Base-by-base conservation (phyloP, 1,284 basidiomycete genomes). In the Somion occarium region DNA sequence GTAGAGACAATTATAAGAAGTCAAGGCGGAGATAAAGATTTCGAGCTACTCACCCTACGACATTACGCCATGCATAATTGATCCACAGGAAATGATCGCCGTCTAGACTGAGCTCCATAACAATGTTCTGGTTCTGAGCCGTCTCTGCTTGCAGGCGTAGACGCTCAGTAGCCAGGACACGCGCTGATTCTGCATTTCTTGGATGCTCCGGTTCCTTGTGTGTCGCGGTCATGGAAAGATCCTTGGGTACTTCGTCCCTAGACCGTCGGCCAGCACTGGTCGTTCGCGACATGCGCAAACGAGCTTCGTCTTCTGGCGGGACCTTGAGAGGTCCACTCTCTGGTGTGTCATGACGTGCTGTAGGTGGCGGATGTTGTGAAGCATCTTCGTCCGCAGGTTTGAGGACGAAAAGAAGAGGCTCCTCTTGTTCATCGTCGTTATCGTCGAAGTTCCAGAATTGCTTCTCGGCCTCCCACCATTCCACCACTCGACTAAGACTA, bases 401-500 rank as follows among this genome's bases (percentile, higher is more conserved):
- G 64, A 92, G 85, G 51, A 97, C 90, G 63, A 96, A 96, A 55
- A 86, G 81, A 49, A 96, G 74, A 1, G 91, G 90, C 59, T 97
- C 94, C 48, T 94, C 91, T 63, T 84, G 79, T 61, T 95, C 93
- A 53, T 87, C 85, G 49, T 93, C 90, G 54, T 95, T 91, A 54
- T 96, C 93, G 64, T 95, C 91, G 64, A 98, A 98, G 64, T 98
- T 98, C 97, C 97, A 99, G 70, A 99, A 99, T 56, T 95, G 93
- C 64, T 96, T 96, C 73, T 99, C 97, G n/a, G 96, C 96, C 67
- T 98, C 93, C 96, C 96, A 99, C 97, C 97, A 99, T 64, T 99
- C 97, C 53, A 98, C 86, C 24, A 99, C 96, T 51, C 97, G 89
- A 66, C 88, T 92, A 53, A 99, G 83, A 60, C 90, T 92, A 39